Conservation (phyloP, 805 yeast species). For the Diddensiella santjacobensis region DNA sequence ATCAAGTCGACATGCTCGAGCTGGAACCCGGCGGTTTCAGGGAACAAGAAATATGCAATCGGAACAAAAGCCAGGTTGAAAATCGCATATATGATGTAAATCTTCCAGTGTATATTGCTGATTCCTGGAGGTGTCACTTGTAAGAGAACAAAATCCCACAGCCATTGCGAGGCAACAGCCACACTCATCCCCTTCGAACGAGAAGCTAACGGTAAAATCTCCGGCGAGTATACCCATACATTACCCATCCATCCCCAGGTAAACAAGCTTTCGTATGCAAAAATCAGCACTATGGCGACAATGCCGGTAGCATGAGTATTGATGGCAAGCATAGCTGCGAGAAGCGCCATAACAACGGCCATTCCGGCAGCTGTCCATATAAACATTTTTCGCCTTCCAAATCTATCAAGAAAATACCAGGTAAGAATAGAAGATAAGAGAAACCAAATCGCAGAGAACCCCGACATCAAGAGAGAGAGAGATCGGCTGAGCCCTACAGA, state of each 20-base stretch:
- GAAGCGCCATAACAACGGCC: constrained; percentile 5
- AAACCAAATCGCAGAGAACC: constrained; percentile 11
- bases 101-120: constrained; percentile 41
- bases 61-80: constrained; percentile 30
- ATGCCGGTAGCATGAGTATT: constrained; percentile 8
- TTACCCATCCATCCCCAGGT: constrained; percentile 19
- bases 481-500: constrained; percentile 6
- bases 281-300: constrained; percentile 10
- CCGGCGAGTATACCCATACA: constrained; percentile 22
- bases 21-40: constrained; percentile 42
- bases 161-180: constrained; percentile 20
- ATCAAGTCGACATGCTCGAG: constrained; percentile 39
- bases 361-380: constrained; percentile 24
- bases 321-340: constrained; percentile 5
- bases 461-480: constrained; percentile 12
- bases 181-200: constrained; percentile 41
- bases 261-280: constrained; percentile 13
- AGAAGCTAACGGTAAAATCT: constrained; percentile 27
- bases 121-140: constrained; percentile 39
- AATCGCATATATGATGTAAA: constrained; percentile 37
- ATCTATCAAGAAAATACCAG: constrained; percentile 44
- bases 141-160: constrained; percentile 28
- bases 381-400: constrained; percentile 46
- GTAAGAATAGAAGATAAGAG: constrained; percentile 43
- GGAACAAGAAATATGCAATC: constrained; percentile 36